Conservation (phyloP, 2,329 filamentous ascomycete species). For the Mariannaea sp. region DNA sequence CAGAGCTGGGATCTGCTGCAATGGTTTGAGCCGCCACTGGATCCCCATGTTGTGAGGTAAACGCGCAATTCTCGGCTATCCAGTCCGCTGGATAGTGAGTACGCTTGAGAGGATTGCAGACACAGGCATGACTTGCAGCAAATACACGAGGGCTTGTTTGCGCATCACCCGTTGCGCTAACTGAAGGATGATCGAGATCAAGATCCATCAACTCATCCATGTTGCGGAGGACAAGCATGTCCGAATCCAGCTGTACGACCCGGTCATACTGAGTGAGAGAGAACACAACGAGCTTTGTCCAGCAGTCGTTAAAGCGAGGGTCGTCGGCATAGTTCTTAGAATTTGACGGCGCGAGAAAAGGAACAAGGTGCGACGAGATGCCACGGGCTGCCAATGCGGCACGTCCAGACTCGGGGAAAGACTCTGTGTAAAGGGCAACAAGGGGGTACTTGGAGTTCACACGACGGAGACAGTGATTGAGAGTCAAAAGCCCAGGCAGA, state of each 20-base stretch:
- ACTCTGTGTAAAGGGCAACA: constrained; percentile 80
- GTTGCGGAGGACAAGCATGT: constrained; percentile 82
- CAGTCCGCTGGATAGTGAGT: constrained; percentile 78
- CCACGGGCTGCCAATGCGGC: constrained; percentile 69
- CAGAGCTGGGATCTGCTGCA: constrained; percentile 50
- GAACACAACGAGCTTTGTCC: constrained; percentile 85
- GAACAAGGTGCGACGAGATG: constrained; percentile 72
- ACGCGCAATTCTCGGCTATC: constrained; percentile 62
- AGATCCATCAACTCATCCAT: constrained; percentile 96
- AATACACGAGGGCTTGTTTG: constrained; percentile 65
- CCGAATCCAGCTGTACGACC: constrained; percentile 83
- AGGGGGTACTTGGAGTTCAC: constrained; percentile 73
- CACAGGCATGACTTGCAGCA: constrained; percentile 82
- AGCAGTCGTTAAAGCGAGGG: constrained; percentile 86
- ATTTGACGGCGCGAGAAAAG: constrained; percentile 70
- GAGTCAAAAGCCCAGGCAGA: constrained; percentile 79
- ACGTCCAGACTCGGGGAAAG: constrained; percentile 71
- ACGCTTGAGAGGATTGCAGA: constrained; percentile 82
- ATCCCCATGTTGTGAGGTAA: constrained; percentile 56
- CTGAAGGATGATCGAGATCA: constrained; percentile 60
- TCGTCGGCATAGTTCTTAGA: constrained; percentile 74
- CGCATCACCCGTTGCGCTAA: constrained; percentile 31
- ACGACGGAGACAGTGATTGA: constrained; percentile 75
- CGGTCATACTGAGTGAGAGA: constrained; percentile 76
- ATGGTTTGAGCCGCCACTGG: constrained; percentile 53